Percentiles rank a stretch among this genome's conserved stretches.
These are phyloP conservation scores for Quercus variabilis DNA, from an alignment of 306 rosid species.

Conservation along the genomic window DNA sequence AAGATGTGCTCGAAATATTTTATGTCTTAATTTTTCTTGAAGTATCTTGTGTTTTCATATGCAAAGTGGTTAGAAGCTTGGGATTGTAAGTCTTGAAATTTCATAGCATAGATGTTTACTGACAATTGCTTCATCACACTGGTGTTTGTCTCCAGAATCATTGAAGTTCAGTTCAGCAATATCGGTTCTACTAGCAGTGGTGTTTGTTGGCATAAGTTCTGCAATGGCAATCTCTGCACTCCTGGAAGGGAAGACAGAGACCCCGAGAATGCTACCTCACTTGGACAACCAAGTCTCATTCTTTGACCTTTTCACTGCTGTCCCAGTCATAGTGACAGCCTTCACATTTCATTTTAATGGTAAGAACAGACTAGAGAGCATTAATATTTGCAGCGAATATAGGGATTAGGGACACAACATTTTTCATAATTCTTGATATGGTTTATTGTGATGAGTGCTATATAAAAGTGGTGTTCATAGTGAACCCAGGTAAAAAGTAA, in stretches of 20 bases:
- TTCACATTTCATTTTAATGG: constrained; percentile 95
- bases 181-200: constrained; percentile 74
- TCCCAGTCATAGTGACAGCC: constrained; percentile 89
- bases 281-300: constrained; percentile 60
- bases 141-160: constrained; percentile 45
- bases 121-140: neutral
- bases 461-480: no score
- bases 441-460: no score
- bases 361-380: constrained; percentile 4
- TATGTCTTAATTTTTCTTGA: neutral
- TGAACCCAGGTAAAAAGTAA: no score
- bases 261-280: constrained; percentile 64
- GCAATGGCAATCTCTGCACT: constrained; percentile 65
- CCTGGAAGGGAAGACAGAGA: constrained; percentile 61
- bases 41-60: neutral
- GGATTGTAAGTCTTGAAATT: neutral
- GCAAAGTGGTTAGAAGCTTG: neutral
- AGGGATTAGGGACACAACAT: no score
- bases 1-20: neutral
- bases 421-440: no score
- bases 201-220: constrained; percentile 80
- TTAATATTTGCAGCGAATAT: neutral
- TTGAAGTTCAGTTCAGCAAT: constrained; percentile 78
- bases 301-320: constrained; percentile 91
- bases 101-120: neutral